Conservation (phyloP, 2,329 filamentous ascomycete species). For the Diaporthe destruens region DNA sequence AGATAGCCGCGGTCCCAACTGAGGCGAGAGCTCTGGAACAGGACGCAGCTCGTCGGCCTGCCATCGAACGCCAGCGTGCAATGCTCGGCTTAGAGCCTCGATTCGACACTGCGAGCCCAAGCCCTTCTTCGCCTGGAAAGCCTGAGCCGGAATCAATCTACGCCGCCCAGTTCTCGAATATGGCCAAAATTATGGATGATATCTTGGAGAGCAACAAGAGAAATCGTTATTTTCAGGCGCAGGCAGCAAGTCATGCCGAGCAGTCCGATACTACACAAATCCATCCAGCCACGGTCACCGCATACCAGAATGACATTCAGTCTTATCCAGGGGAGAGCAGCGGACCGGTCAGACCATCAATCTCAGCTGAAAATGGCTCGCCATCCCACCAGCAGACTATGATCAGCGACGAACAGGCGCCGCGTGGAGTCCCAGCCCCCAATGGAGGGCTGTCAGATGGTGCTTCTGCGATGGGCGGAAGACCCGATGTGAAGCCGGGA, state of each 20-base stretch:
- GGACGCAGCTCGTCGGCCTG: conserved; percentile 10
- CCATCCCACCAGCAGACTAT: background rate
- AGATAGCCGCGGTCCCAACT: background rate
- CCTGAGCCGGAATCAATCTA: conserved; percentile 33
- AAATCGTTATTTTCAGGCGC: background rate
- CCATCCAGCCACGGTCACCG: background rate
- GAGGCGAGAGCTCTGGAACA: background rate
- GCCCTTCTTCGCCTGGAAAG: background rate
- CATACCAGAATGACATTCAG: background rate
- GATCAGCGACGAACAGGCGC: background rate
- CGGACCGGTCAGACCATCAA: background rate
- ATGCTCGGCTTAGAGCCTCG: conserved; percentile 18
- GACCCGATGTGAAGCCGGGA: background rate
- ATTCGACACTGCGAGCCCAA: background rate
- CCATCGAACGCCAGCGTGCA: conserved; percentile 16
- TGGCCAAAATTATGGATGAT: conserved; percentile 26
- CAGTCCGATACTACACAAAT: background rate
- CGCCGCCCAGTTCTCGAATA: conserved; percentile 17
- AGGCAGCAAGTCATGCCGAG: background rate
- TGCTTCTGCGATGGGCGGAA: background rate
- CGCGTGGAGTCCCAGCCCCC: background rate
- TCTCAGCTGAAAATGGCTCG: background rate
- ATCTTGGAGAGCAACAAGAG: conserved; percentile 34
- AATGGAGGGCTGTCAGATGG: background rate
- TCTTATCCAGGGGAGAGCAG: background rate